Evolutionary conservation across 2,329 filamentous ascomycete species (phyloP).

Genomic region (Sarocladiaceae sp.): DNA sequence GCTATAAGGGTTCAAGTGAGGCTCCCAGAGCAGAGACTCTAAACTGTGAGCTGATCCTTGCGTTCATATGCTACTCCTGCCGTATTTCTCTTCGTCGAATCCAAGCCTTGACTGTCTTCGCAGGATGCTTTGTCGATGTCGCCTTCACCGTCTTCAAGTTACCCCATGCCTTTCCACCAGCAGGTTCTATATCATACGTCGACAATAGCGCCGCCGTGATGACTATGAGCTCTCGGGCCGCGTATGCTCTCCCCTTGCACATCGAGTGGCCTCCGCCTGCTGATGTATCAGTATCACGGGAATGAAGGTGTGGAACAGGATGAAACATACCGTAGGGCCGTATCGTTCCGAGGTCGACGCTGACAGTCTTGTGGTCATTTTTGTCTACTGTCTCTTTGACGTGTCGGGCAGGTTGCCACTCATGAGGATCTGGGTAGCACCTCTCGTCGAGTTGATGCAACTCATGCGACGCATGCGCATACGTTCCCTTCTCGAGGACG

Average conservation of each 20-base stretch:
- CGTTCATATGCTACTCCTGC: too few relatives aligned
- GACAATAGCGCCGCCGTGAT: conserved; percentile 28
- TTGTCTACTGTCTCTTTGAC: conserved; percentile 20
- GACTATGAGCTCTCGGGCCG: conserved; percentile 27
- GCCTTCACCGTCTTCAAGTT: conserved; percentile 19
- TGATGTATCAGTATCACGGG: conserved; percentile 9
- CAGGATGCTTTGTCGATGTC: conserved; percentile 21
- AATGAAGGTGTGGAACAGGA: neutral
- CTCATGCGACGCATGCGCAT: conserved; percentile 26
- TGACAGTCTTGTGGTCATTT: conserved; percentile 17
- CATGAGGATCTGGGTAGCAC: conserved; percentile 24
- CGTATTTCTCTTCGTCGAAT: conserved; percentile 21
- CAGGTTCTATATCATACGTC: conserved; percentile 29
- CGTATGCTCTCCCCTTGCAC: conserved; percentile 26
- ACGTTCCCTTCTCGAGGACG: conserved; percentile 27
- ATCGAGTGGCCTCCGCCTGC: conserved; percentile 26
- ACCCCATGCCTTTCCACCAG: conserved; percentile 20
- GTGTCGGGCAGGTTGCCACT: conserved; percentile 30
- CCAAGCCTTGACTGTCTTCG: conserved; percentile 24
- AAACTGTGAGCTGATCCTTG: too few relatives aligned
- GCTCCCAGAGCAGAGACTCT: too few relatives aligned
- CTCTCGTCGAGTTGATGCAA: conserved; percentile 28
- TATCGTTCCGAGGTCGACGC: conserved; percentile 21
- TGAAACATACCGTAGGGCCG: conserved; percentile 26
- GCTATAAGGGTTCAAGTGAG: too few relatives aligned